Conservation (phyloP, 2,329 filamentous ascomycete species). For the Trichophyton verrucosum region DNA sequence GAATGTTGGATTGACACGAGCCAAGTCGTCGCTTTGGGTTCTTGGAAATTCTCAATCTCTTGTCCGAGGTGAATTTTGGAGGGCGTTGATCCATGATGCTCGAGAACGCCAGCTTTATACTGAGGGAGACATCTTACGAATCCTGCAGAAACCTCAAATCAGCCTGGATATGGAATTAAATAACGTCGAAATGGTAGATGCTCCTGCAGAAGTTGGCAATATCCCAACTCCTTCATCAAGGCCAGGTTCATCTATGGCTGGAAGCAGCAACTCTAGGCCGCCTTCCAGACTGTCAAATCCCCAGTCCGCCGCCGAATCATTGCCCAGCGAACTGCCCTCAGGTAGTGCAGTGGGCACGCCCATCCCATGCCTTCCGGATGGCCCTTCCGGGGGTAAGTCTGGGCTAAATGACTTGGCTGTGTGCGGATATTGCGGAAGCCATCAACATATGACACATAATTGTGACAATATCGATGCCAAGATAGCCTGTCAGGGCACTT, state of each 20-base stretch:
- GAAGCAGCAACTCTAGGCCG: constrained; percentile 18
- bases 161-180: constrained; percentile 29
- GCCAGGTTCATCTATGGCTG: constrained; percentile 13
- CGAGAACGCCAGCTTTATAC: constrained; percentile 64
- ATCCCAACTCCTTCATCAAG: constrained; percentile 15
- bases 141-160: constrained; percentile 44
- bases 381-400: constrained; percentile 32
- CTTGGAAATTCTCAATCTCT: constrained; percentile 83
- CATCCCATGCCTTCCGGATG: constrained; percentile 19
- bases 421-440: constrained; percentile 37
- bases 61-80: constrained; percentile 82
- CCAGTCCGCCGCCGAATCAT: not conserved
- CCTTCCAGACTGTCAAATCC: constrained; percentile 20
- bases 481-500: constrained; percentile 27
- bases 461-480: constrained; percentile 36
- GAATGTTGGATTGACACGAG: constrained; percentile 96
- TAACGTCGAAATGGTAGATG: constrained; percentile 33
- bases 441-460: constrained; percentile 31
- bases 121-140: constrained; percentile 46
- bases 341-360: constrained; percentile 17
- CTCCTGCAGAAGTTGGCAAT: constrained; percentile 13
- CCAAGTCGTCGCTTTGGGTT: constrained; percentile 93
- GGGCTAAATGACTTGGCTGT: constrained; percentile 32
- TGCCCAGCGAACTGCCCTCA: constrained; percentile 6
- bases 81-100: constrained; percentile 70